Evolutionary conservation across 495 filamentous ascomycete species (phyloP).

Genomic region (Aspergillus hancockii): DNA sequence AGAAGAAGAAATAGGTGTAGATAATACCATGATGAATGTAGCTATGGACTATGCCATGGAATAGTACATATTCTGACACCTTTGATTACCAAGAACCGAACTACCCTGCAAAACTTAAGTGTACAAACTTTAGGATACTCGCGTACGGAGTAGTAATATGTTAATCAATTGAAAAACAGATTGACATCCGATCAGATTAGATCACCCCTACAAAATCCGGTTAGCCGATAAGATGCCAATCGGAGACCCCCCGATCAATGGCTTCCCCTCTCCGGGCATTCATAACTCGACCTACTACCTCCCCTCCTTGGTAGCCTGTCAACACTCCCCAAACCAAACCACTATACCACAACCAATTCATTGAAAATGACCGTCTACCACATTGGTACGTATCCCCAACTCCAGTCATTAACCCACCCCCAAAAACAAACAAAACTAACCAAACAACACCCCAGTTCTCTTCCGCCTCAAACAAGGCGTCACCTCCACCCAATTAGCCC

Average conservation of each 20-base stretch:
- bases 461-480: slow-evolving; percentile 45
- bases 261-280: no score
- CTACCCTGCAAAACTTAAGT: no score
- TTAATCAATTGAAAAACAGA: neutral
- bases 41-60: no score
- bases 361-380: slow-evolving; percentile 26
- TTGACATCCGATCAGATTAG: neutral
- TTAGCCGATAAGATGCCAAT: neutral
- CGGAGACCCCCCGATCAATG: neutral
- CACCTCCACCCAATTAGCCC: slow-evolving; percentile 30
- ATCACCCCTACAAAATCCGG: no score
- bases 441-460: slow-evolving; percentile 29
- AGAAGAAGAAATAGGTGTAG: slow-evolving; percentile 59
- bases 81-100: no score
- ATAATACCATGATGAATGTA: neutral
- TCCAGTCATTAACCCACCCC: neutral
- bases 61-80: no score
- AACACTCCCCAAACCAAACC: neutral
- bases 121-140: no score
- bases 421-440: slow-evolving; percentile 14
- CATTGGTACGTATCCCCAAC: slow-evolving; percentile 17
- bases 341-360: neutral
- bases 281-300: neutral
- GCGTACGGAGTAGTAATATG: no score
- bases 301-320: neutral